Base-by-base conservation (phyloP, 306 rosid genomes). In the Luffa aegyptiaca region DNA sequence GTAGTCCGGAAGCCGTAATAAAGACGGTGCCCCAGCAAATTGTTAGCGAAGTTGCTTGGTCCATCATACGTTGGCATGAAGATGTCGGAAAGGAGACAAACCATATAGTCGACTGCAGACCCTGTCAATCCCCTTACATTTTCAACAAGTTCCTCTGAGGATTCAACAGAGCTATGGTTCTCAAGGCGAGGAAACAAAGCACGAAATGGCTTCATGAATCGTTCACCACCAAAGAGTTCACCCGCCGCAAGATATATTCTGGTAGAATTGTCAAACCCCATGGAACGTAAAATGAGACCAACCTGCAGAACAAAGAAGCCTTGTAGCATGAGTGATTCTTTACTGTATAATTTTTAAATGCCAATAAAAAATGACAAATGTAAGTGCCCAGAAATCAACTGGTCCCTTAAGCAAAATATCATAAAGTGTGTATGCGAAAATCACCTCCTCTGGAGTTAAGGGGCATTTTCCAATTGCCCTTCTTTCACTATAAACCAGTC, bases 31-130 rank as follows among this genome's bases (percentile, higher is more conserved):
- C 99, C 99, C 5, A 96, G 93, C 83, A 96, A 97, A 86, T 96
- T 96, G 88, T 96, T 96, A 56, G 99, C 99, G 59, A 96, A 96
- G 94, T 96, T 96, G 96, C 99, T 96, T 33, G 99, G 99, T 35
- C 99, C 99, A 79, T 96, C 99, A 84, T 93, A 96, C 64, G 99
- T 96, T 74, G 99, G 99, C 96, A 93, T 91, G 85, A 96, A 96
- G 81, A 96, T 93, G 86, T 96, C 99, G 49, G 99, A 96, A 51
- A 96, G 94, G 65, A 96, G 99, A 83, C 98, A 93, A 82, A 93
- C 98, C 99, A 96, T 93, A 92, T 96, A 96, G 84, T 93, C 99
- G 80, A 96, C 99, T 36, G 99, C 99, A 80, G 99, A 93, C 77
- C 99, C 99, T 66, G 90, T 84, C 82, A 96, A 80, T 39, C 99